Evolutionary conservation across 257 asterid genomes (phyloP).

Genomic region (Petunia axillaris): DNA sequence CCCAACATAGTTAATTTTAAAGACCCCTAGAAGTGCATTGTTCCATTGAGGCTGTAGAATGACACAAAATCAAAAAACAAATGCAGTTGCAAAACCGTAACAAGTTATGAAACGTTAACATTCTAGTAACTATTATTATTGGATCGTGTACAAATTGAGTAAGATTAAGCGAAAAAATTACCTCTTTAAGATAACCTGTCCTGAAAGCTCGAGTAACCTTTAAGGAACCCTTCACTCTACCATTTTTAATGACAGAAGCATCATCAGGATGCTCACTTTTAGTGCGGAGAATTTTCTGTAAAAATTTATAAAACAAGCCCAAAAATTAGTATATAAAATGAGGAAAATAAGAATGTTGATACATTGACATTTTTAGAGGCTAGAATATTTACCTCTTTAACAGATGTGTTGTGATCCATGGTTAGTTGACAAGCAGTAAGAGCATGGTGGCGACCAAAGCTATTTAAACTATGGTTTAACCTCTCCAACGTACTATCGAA

Average conservation of each 20-base stretch:
- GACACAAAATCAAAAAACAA: neutral
- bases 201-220: slow-evolving; percentile 95
- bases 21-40: slow-evolving; percentile 77
- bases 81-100: neutral
- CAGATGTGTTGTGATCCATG: slow-evolving; percentile 74
- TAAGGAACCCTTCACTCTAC: slow-evolving; percentile 83
- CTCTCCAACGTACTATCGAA: slow-evolving; percentile 37
- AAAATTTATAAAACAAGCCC: neutral
- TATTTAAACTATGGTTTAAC: slow-evolving; percentile 27
- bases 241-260: slow-evolving; percentile 61
- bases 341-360: neutral
- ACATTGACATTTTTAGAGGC: neutral
- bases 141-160: neutral
- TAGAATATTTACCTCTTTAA: slow-evolving; percentile 56
- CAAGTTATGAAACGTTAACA: neutral
- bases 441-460: slow-evolving; percentile 53
- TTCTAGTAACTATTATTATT: neutral
- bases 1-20: slow-evolving; percentile 80
- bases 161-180: slow-evolving; percentile 18
- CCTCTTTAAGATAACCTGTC: slow-evolving; percentile 87
- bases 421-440: slow-evolving; percentile 76
- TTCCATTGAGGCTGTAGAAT: slow-evolving; percentile 85
- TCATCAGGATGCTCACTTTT: slow-evolving; percentile 70
- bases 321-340: neutral
- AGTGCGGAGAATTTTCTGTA: slow-evolving; percentile 75